A percentile compares a stretch with the other conserved stretches of the same genome.
Evolutionary conservation across 257 asterid genomes (phyloP).

Genomic region (Solanum dulcamara): DNA sequence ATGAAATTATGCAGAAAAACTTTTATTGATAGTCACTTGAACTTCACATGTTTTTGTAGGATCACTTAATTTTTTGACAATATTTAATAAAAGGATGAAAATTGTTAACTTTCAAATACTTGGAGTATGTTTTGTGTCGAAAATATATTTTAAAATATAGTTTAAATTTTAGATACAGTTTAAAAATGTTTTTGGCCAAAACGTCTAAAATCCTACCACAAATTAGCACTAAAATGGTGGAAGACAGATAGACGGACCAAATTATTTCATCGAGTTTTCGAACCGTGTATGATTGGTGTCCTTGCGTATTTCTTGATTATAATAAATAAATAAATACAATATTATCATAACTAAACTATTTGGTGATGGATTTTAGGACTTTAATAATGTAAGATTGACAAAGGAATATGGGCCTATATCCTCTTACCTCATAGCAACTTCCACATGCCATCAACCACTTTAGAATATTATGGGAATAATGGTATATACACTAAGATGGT

Average conservation of each 20-base stretch:
- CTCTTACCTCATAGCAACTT: not conserved
- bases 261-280: not conserved
- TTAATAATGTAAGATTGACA: not conserved
- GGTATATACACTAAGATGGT: not conserved
- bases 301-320: not conserved
- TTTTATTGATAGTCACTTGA: no score
- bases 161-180: no score
- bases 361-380: not conserved
- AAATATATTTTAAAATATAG: no score
- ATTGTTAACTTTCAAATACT: no score
- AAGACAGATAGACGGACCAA: rapidly evolving
- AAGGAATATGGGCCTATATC: not conserved
- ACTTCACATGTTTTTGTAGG: no score
- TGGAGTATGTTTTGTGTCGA: no score
- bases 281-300: not conserved
- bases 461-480: not conserved
- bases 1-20: no score
- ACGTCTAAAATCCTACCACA: not conserved
- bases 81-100: no score
- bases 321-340: not conserved
- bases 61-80: no score
- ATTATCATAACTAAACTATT: not conserved
- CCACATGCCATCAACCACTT: not conserved
- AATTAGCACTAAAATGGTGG: not conserved
- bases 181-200: no score